These are phyloP conservation scores for Kappamyces sp. DNA, from an alignment of 192 early-diverging fungal species.

Conservation along the genomic window DNA sequence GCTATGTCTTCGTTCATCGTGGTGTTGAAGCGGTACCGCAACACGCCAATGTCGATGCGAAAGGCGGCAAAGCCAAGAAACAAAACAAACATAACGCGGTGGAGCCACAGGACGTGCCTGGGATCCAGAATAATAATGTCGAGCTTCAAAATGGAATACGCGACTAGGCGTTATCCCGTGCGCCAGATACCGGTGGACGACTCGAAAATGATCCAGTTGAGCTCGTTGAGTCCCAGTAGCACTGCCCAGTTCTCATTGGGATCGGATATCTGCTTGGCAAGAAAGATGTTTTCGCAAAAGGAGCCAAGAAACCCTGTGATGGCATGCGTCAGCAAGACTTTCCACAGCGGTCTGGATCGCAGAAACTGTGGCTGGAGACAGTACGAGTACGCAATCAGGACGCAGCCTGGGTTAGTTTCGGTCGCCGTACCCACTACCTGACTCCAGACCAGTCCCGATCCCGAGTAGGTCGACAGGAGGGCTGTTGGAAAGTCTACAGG, in stretches of 20 bases:
- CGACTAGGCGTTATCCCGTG: conserved; percentile 1
- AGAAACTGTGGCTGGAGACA: no score
- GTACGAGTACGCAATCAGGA: no score
- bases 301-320: conserved; percentile 8
- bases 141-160: conserved; percentile 20
- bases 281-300: conserved; percentile 11
- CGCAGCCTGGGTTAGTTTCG: no score
- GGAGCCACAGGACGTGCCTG: not conserved
- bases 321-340: conserved; percentile 8
- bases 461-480: conserved; percentile 3
- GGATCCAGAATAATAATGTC: not conserved
- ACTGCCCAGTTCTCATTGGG: conserved; percentile 12
- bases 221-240: conserved; percentile 19
- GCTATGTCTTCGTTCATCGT: conserved; percentile 22
- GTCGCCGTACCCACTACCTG: no score
- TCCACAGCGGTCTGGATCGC: not conserved
- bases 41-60: conserved; percentile 19
- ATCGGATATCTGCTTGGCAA: conserved; percentile 10
- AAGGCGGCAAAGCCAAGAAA: conserved; percentile 20
- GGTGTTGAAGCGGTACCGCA: conserved; percentile 12
- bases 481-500: conserved; percentile 3
- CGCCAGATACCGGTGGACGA: conserved; percentile 1
- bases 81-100: conserved; percentile 10
- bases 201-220: conserved; percentile 30
- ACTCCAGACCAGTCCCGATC: not conserved